These are phyloP conservation scores for Naganishia onofrii DNA, from an alignment of 768 basidiomycete genomes.

Conservation along the genomic window DNA sequence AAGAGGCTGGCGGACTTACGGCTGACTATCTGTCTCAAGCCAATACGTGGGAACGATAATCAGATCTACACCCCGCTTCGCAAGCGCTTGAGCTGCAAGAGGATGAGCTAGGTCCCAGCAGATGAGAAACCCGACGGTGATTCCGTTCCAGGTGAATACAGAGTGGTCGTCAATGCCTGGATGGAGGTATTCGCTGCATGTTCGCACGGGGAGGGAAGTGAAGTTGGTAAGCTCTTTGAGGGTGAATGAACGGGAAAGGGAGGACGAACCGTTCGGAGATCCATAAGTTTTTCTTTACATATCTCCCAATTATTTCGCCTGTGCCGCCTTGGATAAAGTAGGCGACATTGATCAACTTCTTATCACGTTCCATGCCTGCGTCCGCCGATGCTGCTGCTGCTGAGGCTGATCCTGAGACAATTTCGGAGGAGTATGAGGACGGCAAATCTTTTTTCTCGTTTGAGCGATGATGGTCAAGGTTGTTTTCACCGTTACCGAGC, in stretches of 20 bases:
- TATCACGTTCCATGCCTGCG: no score
- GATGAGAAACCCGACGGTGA: constrained; percentile 44
- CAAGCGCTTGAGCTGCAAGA: constrained; percentile 37
- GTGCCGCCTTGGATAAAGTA: constrained; percentile 40
- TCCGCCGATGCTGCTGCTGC: no score
- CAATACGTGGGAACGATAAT: constrained; percentile 47
- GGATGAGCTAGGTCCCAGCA: constrained; percentile 50
- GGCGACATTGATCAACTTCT: constrained; percentile 40
- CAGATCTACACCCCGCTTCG: constrained; percentile 43
- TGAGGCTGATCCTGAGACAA: no score
- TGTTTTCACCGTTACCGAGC: not conserved
- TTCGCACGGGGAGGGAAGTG: not conserved
- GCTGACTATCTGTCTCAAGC: constrained; percentile 45
- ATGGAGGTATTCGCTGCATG: constrained; percentile 40
- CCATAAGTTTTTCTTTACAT: constrained; percentile 47
- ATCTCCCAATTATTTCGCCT: constrained; percentile 38
- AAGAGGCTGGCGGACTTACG: constrained; percentile 34
- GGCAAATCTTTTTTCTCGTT: constrained; percentile 31
- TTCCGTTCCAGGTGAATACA: constrained; percentile 42
- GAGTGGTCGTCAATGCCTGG: constrained; percentile 39
- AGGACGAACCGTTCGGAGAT: constrained; percentile 44
- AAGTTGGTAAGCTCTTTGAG: not conserved
- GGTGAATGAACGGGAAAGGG: not conserved
- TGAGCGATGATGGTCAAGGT: not conserved
- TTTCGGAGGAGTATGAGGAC: no score